These are phyloP conservation scores for Scolecobasidium constrictum DNA, from an alignment of 2,329 filamentous ascomycete species.

Conservation along the genomic window DNA sequence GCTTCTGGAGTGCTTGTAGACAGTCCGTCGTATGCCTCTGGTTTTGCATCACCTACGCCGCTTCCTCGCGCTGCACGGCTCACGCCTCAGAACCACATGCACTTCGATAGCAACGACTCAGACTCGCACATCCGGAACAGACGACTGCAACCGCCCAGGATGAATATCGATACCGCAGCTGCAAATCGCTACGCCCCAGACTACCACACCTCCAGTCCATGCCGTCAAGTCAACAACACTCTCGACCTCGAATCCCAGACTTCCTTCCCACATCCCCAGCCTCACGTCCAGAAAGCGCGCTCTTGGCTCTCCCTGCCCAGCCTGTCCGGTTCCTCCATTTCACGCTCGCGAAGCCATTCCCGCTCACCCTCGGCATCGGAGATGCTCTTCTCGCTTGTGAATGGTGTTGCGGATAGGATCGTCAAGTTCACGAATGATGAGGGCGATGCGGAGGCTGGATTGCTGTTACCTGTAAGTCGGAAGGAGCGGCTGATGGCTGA, in stretches of 20 bases:
- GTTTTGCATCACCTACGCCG: too few species aligned
- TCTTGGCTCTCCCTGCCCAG: not conserved
- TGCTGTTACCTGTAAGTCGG: constrained; percentile 15
- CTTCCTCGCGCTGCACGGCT: too few species aligned
- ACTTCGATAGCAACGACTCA: too few species aligned
- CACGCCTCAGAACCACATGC: too few species aligned
- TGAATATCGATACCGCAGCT: too few species aligned
- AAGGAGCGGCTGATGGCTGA: constrained; percentile 3
- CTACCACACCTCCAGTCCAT: too few species aligned
- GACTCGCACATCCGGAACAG: too few species aligned
- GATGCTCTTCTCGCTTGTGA: constrained; percentile 17
- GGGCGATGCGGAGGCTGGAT: constrained; percentile 14
- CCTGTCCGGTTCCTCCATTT: not conserved
- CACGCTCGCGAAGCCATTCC: too few species aligned
- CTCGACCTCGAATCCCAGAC: not conserved
- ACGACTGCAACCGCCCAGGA: too few species aligned
- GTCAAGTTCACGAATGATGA: constrained; percentile 18
- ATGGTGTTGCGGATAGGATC: constrained; percentile 14
- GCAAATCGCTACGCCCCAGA: too few species aligned
- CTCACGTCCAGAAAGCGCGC: not conserved
- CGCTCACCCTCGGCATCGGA: not conserved
- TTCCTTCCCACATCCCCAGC: not conserved
- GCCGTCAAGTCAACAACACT: not conserved
- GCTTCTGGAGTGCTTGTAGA: too few species aligned
- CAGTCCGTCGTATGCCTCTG: too few species aligned